Base-by-base conservation (phyloP, 164 flowering plant genomes). In the Stephania japonica region DNA sequence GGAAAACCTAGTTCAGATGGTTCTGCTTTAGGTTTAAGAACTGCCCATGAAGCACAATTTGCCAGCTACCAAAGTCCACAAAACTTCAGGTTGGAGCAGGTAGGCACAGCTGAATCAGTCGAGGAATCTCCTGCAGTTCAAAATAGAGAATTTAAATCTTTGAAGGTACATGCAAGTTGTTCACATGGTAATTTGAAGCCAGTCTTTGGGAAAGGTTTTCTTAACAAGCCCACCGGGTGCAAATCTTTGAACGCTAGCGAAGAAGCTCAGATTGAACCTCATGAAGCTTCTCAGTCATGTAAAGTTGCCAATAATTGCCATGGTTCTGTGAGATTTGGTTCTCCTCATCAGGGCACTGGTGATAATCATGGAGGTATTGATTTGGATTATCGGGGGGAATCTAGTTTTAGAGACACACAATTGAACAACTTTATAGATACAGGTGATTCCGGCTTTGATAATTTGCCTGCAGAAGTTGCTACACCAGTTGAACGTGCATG, bases 181-280 rank as follows among this genome's bases (percentile, higher is more conserved):
- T 65, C 76, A 16, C 24, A 42, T 65, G 68, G 53, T 26, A 77
- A 81, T 61, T 59, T 49, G 69, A 81, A 81, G 78, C 84, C 85
- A 23, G 73, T 80, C 7, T 79, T 85, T 59, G 10, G 80, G 69
- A 76, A 79, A 61, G 84, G 84, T 70, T 82, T 84, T 77, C 82
- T 81, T 38, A 77, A 72, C 49, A 84, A 77, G 75, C 56, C 32
- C 41, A 72, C 75, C 5, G 50, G 70, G 64, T 49, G 63, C 42
- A 77, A 42, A 27, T 41, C 65, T 32, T 41, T n/a, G 23, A 75
- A 69, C 25, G 70, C 69, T 61, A 67, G 70, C 47, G 76, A 72
- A 69, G 72, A 72, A 69, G 42, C 71, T 25, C 56, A 66, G 6
- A 42, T 19, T 50, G 72, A 59, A 70, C 12, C n/a, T 56, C 65